Base-by-base conservation (phyloP, 139 green algal genomes). In the Parachlorella kessleri region DNA sequence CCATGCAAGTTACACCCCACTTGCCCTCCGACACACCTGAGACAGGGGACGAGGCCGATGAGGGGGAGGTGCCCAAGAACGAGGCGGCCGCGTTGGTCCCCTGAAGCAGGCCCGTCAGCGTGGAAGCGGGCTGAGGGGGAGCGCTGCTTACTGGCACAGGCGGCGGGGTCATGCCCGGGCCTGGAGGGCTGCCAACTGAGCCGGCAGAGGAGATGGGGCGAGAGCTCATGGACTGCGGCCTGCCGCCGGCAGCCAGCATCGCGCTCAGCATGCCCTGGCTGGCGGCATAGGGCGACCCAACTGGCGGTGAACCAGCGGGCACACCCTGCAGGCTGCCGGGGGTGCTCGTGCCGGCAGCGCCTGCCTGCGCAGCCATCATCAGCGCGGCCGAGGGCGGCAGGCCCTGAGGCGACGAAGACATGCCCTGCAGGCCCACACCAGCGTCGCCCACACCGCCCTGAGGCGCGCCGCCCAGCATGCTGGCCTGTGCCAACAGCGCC, bases 51-150 rank as follows among this genome's bases (percentile, higher is more conserved):
- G 70, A 65, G 63, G 64, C 72, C 59, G 74, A 40, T 30, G 74
- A 72, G 30, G 74, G 74, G 24, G 75, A 75, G 42, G 75, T 80
- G 33, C 75, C 75, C 42, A 80, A 42, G 75, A 73, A 80, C 7
- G 75, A 80, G 23, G 63, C 23, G 63, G 63, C 24, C 28, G 63
- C 28, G 8, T 30, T 37, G 63, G 23, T 33, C 14, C 23, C 63
- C 8, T 33, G 24, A 7, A 30, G 28, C 23, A 33, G 24, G 14
- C 24, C 23, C 42, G 26, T 42, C 0, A 42, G 38, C 4, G 55
- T 38, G n/a, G n/a, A n/a, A 40, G 37, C 10, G 59, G 30, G 55
- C 55, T 64, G 39, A n/a, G 39, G 24, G 3, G 36, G 30, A 32
- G 59, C 18, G n/a, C n/a, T 7, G 28, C 33, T 24, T n/a, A n/a